phyloP scores from a whole-genome alignment of 2,329 filamentous ascomycete genomes.

The Colletotrichum echinochloae region DNA sequence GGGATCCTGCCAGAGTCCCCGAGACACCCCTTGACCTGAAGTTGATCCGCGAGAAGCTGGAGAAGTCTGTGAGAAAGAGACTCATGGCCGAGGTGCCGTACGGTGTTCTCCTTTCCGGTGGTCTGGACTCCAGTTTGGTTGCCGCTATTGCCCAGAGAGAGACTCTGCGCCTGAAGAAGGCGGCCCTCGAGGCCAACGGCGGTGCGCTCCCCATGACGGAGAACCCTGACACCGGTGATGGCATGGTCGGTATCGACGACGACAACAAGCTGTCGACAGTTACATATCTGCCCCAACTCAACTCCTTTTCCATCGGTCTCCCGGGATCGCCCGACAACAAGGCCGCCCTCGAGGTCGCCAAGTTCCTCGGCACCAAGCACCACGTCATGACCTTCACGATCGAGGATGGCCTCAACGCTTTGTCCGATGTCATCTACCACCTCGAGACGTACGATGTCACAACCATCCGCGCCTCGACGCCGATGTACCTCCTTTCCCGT shows the following conservation, averaged over 20 bases:
- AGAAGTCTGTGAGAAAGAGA: conserved; percentile 93
- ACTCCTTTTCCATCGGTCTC: conserved; percentile 98
- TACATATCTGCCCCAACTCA: conserved; percentile 92
- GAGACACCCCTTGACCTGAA: conserved; percentile 86
- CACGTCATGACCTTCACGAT: conserved; percentile 99
- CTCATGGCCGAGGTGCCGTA: conserved; percentile 99
- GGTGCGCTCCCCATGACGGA: conserved; percentile 60
- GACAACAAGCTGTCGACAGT: conserved; percentile 89
- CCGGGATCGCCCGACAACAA: conserved; percentile 92
- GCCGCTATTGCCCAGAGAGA: conserved; percentile 96
- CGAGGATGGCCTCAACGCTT: conserved; percentile 94
- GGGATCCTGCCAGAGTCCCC: conserved; percentile 84
- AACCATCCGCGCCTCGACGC: conserved; percentile 96
- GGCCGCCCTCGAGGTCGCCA: conserved; percentile 91
- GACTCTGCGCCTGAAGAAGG: conserved; percentile 80
- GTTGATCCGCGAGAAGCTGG: conserved; percentile 82
- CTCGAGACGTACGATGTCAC: conserved; percentile 98
- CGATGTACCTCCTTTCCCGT: conserved; percentile 96
- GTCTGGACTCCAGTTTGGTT: conserved; percentile 94
- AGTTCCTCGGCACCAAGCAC: conserved; percentile 97
- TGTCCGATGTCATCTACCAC: conserved; percentile 98
- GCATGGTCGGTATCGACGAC: conserved; percentile 94
- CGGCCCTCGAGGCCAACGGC: conserved; percentile 64
- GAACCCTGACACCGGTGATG: conserved; percentile 71
- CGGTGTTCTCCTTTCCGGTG: conserved; percentile 93